Base-by-base conservation (phyloP, 2,329 filamentous ascomycete genomes). In the Alternaria atra region DNA sequence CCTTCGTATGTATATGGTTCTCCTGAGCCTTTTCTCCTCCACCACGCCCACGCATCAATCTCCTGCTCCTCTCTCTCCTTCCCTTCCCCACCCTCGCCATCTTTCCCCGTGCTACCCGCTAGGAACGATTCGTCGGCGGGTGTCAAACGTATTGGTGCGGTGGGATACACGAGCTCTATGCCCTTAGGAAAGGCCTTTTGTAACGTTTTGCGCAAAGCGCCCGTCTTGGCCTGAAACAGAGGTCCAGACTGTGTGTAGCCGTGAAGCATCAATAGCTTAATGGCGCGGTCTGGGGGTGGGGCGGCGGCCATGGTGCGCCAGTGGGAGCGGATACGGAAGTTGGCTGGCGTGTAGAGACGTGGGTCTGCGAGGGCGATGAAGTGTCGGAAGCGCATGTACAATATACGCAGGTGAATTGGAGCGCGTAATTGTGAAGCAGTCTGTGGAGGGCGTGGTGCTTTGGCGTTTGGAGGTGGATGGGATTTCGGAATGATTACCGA, bases 231-330 rank as follows among this genome's bases (percentile, higher is more conserved):
- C 76, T 88, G 90, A 86, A 97, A 97, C 65, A 93, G 84, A 4
- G 89, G 80, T 4, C 94, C 93, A 29, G 92, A 96, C 84, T 98
- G 94, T 7, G 94, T 97, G 86, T 89, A 97, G 79, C 94, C 91
- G 71, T 85, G 83, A 12, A 85, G 80, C 82, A 84, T 83, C 60
- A 85, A 77, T 61, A 85, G 77, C 52, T 80, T 80, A 61, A 85
- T 76, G 34, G 77, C 75, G 13, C 69, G 72, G 12, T 67, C 65
- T 15, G 77, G 76, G 2, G 73, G 67, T 10, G 73, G 71, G 12
- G 69, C 63, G 55, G 70, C 60, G 44, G 73, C 61, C 75, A 79
- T 79, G 56, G 58, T 75, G 71, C 57, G 68, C 55, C 61, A 63
- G 61, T 61, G 68, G 47, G 61, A 51, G 57, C 69, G 65, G 30